Percentiles rank a stretch among this genome's conserved stretches.
These are phyloP conservation scores for Dothideomycetidae sp. DNA, from an alignment of 2,329 filamentous ascomycete species.

Conservation along the genomic window DNA sequence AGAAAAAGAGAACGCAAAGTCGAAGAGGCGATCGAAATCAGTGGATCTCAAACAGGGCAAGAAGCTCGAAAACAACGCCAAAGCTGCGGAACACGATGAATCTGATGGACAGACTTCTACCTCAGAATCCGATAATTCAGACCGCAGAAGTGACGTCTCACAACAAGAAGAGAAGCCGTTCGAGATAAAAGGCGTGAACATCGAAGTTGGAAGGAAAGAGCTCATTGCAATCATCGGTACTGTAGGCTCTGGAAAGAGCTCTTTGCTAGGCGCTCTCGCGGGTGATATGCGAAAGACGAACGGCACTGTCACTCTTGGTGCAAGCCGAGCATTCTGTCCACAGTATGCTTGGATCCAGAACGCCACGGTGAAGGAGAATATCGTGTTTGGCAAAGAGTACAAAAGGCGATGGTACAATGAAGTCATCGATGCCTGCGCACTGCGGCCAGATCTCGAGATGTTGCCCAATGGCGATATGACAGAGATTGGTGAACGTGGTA, in stretches of 20 bases:
- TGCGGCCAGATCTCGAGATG: slow-evolving; percentile 79
- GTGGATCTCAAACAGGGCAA: slow-evolving; percentile 29
- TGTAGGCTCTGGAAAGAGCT: slow-evolving; percentile 85
- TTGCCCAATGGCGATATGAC: slow-evolving; percentile 79
- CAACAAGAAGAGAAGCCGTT: slow-evolving; percentile 53
- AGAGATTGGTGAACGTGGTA: slow-evolving; percentile 89
- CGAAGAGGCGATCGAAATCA: slow-evolving; percentile 33
- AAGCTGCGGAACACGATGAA: slow-evolving; percentile 16
- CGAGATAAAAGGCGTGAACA: slow-evolving; percentile 52
- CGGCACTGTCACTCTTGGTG: slow-evolving; percentile 61
- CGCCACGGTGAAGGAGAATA: slow-evolving; percentile 72
- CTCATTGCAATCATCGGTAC: slow-evolving; percentile 72
- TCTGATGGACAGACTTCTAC: slow-evolving; percentile 13
- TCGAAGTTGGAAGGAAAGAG: slow-evolving; percentile 58
- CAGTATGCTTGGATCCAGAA: slow-evolving; percentile 99
- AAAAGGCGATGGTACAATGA: slow-evolving; percentile 66
- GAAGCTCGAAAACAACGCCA: slow-evolving; percentile 25
- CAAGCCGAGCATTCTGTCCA: slow-evolving; percentile 76
- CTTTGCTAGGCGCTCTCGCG: slow-evolving; percentile 72
- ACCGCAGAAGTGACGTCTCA: slow-evolving; percentile 40
- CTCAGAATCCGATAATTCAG: slow-evolving; percentile 4
- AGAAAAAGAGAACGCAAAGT: slow-evolving; percentile 20
- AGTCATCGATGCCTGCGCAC: slow-evolving; percentile 74
- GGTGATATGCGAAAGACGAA: slow-evolving; percentile 82
- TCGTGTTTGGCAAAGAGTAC: slow-evolving; percentile 67